A percentile compares a stretch with the other conserved stretches of the same genome.
Evolutionary conservation across 2,329 filamentous ascomycete species (phyloP).

Genomic region (Bipolaris zeicola): DNA sequence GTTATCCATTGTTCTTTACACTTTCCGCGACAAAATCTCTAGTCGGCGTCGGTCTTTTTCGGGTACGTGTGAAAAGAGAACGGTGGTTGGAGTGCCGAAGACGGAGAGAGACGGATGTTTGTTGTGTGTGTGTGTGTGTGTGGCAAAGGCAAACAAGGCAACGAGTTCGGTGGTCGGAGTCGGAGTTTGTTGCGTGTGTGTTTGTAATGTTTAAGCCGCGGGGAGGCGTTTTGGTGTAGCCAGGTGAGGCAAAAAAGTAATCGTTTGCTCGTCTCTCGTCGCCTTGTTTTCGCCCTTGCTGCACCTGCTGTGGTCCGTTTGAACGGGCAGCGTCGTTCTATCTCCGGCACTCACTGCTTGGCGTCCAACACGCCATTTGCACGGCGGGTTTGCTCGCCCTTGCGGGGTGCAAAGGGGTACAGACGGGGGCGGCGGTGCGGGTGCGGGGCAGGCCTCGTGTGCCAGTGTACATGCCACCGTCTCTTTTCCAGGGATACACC

Average conservation of each 20-base stretch:
- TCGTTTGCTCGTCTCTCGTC: background rate
- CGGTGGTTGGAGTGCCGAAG: too few relatives aligned
- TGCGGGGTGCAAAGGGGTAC: background rate
- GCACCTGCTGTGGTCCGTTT: constrained; percentile 12
- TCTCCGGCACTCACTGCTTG: background rate
- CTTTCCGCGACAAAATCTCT: background rate
- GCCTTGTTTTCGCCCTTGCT: constrained; percentile 16
- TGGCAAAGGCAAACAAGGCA: too few relatives aligned
- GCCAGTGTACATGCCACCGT: background rate
- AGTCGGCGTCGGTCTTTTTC: background rate
- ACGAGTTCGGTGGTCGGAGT: background rate
- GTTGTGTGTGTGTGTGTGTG: background rate
- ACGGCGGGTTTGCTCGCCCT: background rate
- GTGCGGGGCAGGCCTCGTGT: background rate
- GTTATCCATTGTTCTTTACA: constrained; percentile 41
- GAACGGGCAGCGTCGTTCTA: constrained; percentile 19
- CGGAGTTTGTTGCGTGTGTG: too few relatives aligned
- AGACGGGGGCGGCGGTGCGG: background rate
- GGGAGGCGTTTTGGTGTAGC: constrained; percentile 2
- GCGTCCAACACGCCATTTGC: background rate
- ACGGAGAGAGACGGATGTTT: background rate
- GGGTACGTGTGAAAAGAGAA: too few relatives aligned
- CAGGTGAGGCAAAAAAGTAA: background rate
- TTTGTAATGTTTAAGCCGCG: too few relatives aligned
- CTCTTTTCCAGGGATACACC: background rate